Evolutionary conservation across 1,284 basidiomycete species (phyloP).

Genomic region (Somion occarium): DNA sequence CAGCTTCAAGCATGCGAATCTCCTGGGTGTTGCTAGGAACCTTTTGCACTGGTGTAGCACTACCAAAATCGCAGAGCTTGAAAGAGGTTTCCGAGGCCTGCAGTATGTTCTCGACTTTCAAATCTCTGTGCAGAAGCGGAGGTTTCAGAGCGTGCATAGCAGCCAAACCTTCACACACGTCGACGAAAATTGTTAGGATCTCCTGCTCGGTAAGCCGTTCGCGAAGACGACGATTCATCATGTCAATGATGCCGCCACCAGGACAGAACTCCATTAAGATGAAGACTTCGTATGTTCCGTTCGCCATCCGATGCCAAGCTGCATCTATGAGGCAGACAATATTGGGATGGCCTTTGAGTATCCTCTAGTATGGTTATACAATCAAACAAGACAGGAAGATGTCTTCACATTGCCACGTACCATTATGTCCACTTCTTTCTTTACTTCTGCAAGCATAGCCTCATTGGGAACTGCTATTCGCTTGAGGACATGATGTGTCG

Average conservation of each 20-base stretch:
- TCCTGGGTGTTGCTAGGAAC: slow-evolving; percentile 76
- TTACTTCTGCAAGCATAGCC: slow-evolving; percentile 83
- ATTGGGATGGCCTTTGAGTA: slow-evolving; percentile 86
- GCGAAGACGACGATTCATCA: slow-evolving; percentile 95
- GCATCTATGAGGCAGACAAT: slow-evolving; percentile 94
- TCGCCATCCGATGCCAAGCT: slow-evolving; percentile 79
- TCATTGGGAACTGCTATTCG: slow-evolving; percentile 93
- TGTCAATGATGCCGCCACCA: slow-evolving; percentile 97
- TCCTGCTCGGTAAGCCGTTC: slow-evolving; percentile 93
- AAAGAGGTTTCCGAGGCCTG: slow-evolving; percentile 72
- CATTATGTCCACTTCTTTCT: slow-evolving; percentile 99
- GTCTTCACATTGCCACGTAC: slow-evolving; percentile 43
- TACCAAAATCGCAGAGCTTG: slow-evolving; percentile 99
- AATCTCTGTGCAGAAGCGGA: slow-evolving; percentile 91
- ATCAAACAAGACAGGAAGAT: slow-evolving; percentile 9
- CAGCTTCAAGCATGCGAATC: slow-evolving; percentile 83
- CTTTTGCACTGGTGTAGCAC: slow-evolving; percentile 74
- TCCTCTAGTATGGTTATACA: slow-evolving; percentile 48
- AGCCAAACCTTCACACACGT: slow-evolving; percentile 90
- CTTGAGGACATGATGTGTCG: slow-evolving; percentile 96
- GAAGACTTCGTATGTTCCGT: slow-evolving; percentile 91
- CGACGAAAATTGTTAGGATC: slow-evolving; percentile 96
- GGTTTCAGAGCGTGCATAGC: slow-evolving; percentile 94
- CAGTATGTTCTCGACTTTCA: slow-evolving; percentile 99
- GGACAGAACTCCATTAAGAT: slow-evolving; percentile 98